Evolutionary conservation across 2,329 filamentous ascomycete species (phyloP).

Genomic region (Aspergillus luchuensis): DNA sequence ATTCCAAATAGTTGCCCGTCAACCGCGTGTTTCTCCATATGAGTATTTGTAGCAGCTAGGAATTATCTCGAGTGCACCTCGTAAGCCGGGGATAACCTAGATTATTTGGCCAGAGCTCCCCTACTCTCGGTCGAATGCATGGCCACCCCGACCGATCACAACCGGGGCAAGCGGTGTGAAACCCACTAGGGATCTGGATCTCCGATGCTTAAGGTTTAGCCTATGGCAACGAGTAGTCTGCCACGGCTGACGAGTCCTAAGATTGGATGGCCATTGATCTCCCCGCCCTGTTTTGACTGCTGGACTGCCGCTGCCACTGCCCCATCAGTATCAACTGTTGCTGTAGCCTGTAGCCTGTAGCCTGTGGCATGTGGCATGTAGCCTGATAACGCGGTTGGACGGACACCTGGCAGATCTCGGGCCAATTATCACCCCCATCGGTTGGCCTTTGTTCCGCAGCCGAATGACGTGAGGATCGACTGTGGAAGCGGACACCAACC

Average conservation of each 20-base stretch:
- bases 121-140: background rate
- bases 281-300: background rate
- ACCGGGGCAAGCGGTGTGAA: slow-evolving; percentile 1
- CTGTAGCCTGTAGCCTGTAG: too few species aligned
- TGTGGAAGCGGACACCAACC: slow-evolving; percentile 2
- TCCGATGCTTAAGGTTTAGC: slow-evolving; percentile 5
- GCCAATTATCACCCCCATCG: slow-evolving; percentile 1
- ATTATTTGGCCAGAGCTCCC: background rate
- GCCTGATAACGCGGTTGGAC: background rate
- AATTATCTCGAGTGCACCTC: background rate
- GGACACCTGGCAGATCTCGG: background rate
- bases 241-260: background rate
- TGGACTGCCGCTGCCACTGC: background rate
- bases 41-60: too few species aligned
- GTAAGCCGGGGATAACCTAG: background rate
- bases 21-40: background rate
- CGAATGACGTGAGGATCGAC: slow-evolving; percentile 14
- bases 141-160: background rate
- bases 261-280: too few species aligned
- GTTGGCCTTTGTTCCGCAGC: background rate
- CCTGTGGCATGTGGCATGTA: background rate
- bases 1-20: background rate
- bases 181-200: background rate
- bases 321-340: too few species aligned
- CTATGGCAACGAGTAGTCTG: background rate